Percentiles rank a stretch among this genome's conserved stretches.
phyloP scores from a whole-genome alignment of 179 eudicot species.

The Patellifolia procumbens region DNA sequence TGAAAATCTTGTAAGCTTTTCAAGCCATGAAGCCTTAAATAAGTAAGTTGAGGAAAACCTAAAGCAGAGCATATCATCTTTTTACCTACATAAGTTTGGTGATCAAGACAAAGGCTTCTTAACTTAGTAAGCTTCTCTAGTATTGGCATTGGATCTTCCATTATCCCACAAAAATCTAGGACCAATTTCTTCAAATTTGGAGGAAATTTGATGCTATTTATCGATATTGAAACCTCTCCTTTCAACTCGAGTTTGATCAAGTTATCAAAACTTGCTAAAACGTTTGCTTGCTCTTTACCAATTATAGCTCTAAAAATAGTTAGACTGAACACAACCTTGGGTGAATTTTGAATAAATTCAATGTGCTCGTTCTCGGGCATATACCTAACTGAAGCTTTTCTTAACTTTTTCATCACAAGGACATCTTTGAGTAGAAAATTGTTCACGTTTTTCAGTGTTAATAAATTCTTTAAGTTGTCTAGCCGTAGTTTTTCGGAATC shows the following conservation, averaged over 20 bases:
- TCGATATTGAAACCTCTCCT: constrained; percentile 23
- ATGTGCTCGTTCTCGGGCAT: constrained; percentile 30
- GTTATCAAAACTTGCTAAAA: constrained; percentile 19
- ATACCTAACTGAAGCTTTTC: constrained; percentile 29
- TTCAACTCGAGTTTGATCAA: constrained; percentile 34
- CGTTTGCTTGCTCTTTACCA: constrained; percentile 24
- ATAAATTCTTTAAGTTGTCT: constrained; percentile 28
- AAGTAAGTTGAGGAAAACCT: constrained; percentile 34
- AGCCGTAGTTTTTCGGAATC: constrained; percentile 30
- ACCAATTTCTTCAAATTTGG: constrained; percentile 31
- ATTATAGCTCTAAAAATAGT: constrained; percentile 30
- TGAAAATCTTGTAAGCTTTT: constrained; percentile 28
- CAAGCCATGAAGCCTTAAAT: constrained; percentile 34
- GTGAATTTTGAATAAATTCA: constrained; percentile 35
- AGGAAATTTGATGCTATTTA: constrained; percentile 22
- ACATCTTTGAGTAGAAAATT: constrained; percentile 28
- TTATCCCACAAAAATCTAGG: constrained; percentile 36
- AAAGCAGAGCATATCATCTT: constrained; percentile 26
- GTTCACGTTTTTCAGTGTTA: constrained; percentile 37
- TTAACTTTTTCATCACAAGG: constrained; percentile 29
- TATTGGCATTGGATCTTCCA: constrained; percentile 31
- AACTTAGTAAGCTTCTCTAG: constrained; percentile 34
- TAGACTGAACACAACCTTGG: constrained; percentile 20
- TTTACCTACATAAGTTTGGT: constrained; percentile 36
- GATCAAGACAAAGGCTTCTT: constrained; percentile 32